These are phyloP conservation scores for Pythium rhizo-oryzae DNA, from an alignment of 352 stramenopile genomes.

Conservation along the genomic window DNA sequence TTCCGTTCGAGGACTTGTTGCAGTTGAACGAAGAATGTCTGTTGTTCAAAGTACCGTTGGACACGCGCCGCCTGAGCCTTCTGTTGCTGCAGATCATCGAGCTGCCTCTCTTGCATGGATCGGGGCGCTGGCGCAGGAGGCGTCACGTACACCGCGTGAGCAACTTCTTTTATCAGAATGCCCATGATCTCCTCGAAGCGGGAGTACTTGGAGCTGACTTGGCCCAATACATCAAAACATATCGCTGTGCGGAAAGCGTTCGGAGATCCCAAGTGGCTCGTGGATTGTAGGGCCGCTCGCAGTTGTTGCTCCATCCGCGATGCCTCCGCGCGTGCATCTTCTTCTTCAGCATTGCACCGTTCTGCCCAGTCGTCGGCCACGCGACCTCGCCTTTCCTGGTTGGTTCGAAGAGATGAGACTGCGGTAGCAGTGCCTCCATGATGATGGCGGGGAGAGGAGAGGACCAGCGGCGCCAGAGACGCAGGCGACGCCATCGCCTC, in stretches of 20 bases:
- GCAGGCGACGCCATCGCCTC: background rate
- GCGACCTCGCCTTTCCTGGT: background rate
- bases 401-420: conserved; percentile 1
- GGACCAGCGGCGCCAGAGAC: background rate
- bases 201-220: conserved; percentile 47
- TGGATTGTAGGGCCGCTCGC: conserved; percentile 48
- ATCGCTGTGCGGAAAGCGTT: conserved; percentile 65
- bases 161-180: conserved; percentile 39
- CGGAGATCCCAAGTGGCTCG: conserved; percentile 51
- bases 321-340: conserved; percentile 14
- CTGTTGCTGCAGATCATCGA: background rate
- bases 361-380: conserved; percentile 22
- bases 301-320: conserved; percentile 51
- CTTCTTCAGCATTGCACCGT: conserved; percentile 16
- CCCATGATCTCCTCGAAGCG: conserved; percentile 51
- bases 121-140: background rate
- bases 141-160: conserved; percentile 47
- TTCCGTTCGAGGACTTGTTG: conserved; percentile 45
- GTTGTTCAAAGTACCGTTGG: conserved; percentile 33
- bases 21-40: conserved; percentile 63
- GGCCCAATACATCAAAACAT: conserved; percentile 52
- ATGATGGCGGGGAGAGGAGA: background rate
- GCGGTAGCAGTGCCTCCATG: background rate
- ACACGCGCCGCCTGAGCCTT: conserved; percentile 18
- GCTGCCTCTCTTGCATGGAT: background rate